Conservation (phyloP, 2,329 filamentous ascomycete genomes). For the Fusarium napiforme region DNA sequence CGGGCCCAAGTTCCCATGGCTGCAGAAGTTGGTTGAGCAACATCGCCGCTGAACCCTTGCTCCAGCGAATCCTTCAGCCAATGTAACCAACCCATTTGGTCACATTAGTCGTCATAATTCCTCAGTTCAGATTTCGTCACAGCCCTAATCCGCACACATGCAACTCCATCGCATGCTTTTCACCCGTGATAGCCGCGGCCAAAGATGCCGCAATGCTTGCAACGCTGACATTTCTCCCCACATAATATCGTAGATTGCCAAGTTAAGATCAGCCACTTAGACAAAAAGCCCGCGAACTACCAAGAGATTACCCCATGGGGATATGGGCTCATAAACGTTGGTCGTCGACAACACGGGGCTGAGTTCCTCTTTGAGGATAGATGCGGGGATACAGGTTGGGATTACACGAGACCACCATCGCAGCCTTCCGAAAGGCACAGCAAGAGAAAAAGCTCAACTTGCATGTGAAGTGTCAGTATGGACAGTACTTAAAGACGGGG, state of each 20-base stretch:
- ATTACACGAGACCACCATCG: conserved; percentile 34
- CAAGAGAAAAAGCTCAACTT: background rate
- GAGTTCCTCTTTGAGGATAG: conserved; percentile 39
- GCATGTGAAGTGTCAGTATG: conserved; percentile 26
- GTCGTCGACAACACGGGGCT: conserved; percentile 10
- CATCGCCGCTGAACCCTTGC: background rate
- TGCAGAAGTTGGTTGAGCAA: background rate
- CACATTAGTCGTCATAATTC: conserved; percentile 15
- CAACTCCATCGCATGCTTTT: background rate
- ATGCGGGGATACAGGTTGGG: conserved; percentile 32
- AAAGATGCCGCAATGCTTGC: conserved; percentile 28
- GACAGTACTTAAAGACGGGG: conserved; percentile 30
- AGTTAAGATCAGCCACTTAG: conserved; percentile 20
- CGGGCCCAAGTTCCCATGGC: background rate
- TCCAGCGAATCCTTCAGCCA: background rate
- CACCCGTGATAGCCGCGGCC: conserved; percentile 30
- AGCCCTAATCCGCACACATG: conserved; percentile 17
- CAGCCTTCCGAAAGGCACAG: conserved; percentile 28
- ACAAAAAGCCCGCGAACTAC: conserved; percentile 22
- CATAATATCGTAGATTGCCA: conserved; percentile 26
- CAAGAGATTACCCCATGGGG: conserved; percentile 33
- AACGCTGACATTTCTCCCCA: conserved; percentile 8
- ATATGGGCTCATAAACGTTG: conserved; percentile 14
- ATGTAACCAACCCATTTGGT: conserved; percentile 8
- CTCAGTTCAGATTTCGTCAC: background rate